phyloP scores from a whole-genome alignment of 2,329 filamentous ascomycete genomes.

The Aotearoamyces nothofagi region DNA sequence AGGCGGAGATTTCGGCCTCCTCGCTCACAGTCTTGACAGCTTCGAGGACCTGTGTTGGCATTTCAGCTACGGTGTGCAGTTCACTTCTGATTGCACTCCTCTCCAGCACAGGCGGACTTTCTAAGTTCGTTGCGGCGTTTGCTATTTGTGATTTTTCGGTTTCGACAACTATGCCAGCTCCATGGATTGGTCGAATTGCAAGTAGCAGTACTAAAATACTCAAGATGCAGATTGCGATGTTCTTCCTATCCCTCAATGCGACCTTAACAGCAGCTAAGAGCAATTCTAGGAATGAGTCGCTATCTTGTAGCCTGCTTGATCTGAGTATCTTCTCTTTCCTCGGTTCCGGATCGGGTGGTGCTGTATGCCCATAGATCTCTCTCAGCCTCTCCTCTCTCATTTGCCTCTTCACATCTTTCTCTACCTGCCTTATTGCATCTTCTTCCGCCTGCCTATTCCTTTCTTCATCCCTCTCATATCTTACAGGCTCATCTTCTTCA shows the following conservation, averaged over 20 bases:
- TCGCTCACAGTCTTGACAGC: no score
- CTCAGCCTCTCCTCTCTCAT: slow-evolving; percentile 33
- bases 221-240: slow-evolving; percentile 39
- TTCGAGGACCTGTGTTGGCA: no score
- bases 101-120: no score
- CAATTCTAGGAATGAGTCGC: slow-evolving; percentile 35
- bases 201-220: slow-evolving; percentile 37
- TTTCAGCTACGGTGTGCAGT: no score
- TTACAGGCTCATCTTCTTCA: slow-evolving; percentile 2
- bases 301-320: slow-evolving; percentile 4
- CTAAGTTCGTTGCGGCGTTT: no score
- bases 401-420: slow-evolving; percentile 30
- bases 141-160: no score
- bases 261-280: slow-evolving; percentile 37
- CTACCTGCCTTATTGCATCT: slow-evolving; percentile 45
- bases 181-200: no score
- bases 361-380: slow-evolving; percentile 34
- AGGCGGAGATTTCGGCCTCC: no score
- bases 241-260: slow-evolving; percentile 40
- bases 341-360: not conserved
- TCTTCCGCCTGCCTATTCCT: slow-evolving; percentile 21
- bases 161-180: no score
- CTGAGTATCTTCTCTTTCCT: not conserved
- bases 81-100: no score
- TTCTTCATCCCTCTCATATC: slow-evolving; percentile 2